Percentiles rank a stretch among this genome's conserved stretches.
phyloP scores from a whole-genome alignment of 805 yeast species.

The Sugiyamaella mastotermitis region DNA sequence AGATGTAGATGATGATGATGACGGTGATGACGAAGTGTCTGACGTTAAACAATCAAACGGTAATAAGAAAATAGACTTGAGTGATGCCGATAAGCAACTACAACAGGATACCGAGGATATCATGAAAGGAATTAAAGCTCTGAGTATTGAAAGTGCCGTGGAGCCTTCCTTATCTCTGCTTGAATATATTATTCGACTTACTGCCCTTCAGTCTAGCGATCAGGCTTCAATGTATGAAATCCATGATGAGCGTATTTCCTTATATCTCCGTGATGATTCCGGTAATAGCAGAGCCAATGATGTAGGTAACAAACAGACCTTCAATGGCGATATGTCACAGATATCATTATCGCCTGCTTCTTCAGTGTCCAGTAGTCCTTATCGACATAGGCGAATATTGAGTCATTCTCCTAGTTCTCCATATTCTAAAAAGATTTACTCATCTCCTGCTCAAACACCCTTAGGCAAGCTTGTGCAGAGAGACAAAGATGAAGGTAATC shows the following conservation, averaged over 20 bases:
- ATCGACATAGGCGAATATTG: too few relatives aligned
- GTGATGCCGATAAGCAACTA: too few relatives aligned
- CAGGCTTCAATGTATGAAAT: slow-evolving; percentile 46
- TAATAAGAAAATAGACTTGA: background rate
- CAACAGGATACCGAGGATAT: background rate
- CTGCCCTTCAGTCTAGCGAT: slow-evolving; percentile 56
- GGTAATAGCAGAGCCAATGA: slow-evolving; percentile 2
- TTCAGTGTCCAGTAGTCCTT: background rate
- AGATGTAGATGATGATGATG: slow-evolving; percentile 27
- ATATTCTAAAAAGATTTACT: background rate
- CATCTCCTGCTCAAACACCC: background rate
- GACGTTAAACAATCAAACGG: background rate
- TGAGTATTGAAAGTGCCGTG: background rate
- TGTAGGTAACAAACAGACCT: slow-evolving; percentile 1
- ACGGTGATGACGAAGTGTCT: slow-evolving; percentile 21
- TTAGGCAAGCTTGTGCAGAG: too few relatives aligned
- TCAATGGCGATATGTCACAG: background rate
- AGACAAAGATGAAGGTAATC: too few relatives aligned
- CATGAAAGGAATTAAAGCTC: background rate
- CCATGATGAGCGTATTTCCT: slow-evolving; percentile 59
- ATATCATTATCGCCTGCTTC: background rate
- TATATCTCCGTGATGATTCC: slow-evolving; percentile 56
- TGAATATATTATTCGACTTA: slow-evolving; percentile 57
- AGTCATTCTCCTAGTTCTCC: too few relatives aligned
- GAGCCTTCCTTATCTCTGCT: slow-evolving; percentile 46